Evolutionary conservation across 2,329 filamentous ascomycete species (phyloP).

Genomic region (Cladosporium sp.): DNA sequence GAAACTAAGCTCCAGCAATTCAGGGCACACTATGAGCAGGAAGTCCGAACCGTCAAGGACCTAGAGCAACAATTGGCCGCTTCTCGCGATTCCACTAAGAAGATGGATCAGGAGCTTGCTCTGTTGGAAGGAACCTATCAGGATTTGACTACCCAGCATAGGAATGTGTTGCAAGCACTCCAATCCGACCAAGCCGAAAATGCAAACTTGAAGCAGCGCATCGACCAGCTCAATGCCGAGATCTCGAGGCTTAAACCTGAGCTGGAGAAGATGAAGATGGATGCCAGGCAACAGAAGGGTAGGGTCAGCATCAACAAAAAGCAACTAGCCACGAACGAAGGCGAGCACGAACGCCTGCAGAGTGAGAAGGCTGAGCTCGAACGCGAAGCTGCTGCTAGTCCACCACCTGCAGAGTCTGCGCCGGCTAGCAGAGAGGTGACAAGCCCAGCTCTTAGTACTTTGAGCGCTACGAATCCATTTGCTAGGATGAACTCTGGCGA

Average conservation of each 20-base stretch:
- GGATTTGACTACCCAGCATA: conserved; percentile 78
- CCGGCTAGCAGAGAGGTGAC: conserved; percentile 17
- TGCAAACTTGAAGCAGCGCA: conserved; percentile 76
- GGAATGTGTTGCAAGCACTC: conserved; percentile 67
- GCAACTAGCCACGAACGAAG: conserved; percentile 84
- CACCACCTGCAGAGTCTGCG: conserved; percentile 16
- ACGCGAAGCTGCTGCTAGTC: conserved; percentile 37
- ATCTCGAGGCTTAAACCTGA: conserved; percentile 80
- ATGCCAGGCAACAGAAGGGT: conserved; percentile 92
- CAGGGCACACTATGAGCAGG: conserved; percentile 84
- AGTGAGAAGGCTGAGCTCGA: conserved; percentile 70
- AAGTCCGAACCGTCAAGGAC: conserved; percentile 78
- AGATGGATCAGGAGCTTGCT: conserved; percentile 77
- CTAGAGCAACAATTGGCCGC: conserved; percentile 77
- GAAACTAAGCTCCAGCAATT: conserved; percentile 84
- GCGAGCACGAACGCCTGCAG: conserved; percentile 83
- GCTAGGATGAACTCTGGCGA: conserved; percentile 59
- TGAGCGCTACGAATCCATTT: conserved; percentile 80
- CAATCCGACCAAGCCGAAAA: conserved; percentile 90
- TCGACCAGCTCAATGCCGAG: conserved; percentile 76
- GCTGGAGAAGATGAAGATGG: conserved; percentile 87
- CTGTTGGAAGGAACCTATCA: conserved; percentile 75
- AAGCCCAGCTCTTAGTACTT: conserved; percentile 18
- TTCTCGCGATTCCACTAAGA: conserved; percentile 75
- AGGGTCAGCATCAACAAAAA: conserved; percentile 98